Evolutionary conservation across 352 stramenopile genomes (phyloP).

Genomic region (Pythium myriotylum): DNA sequence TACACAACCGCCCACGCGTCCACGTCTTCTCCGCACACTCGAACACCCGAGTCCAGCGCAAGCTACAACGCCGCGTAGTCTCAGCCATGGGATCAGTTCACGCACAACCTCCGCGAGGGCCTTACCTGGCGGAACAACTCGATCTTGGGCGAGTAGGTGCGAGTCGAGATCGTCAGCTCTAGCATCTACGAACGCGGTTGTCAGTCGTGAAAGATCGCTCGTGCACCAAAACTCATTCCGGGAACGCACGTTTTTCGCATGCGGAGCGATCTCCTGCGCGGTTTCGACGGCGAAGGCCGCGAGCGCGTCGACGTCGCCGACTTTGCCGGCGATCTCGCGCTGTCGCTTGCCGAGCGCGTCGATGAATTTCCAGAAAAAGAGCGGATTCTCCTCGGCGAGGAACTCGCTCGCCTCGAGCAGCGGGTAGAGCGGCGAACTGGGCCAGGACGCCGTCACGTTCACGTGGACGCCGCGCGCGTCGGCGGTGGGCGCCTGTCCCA

Average conservation of each 20-base stretch:
- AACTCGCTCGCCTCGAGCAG: slow-evolving; percentile 65
- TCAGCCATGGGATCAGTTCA: too few species aligned
- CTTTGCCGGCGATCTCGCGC: slow-evolving; percentile 36
- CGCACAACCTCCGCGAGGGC: too few species aligned
- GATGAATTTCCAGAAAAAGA: slow-evolving; percentile 80
- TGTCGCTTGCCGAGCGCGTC: slow-evolving; percentile 44
- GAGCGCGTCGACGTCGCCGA: slow-evolving; percentile 49
- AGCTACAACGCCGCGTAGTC: slow-evolving; percentile 31
- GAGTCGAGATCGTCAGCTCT: slow-evolving; percentile 75
- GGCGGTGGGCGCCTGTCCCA: slow-evolving; percentile 11
- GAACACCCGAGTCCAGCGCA: slow-evolving; percentile 67
- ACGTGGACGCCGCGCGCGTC: slow-evolving; percentile 29
- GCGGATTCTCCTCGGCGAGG: slow-evolving; percentile 74
- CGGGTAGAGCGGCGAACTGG: slow-evolving; percentile 35
- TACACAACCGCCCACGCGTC: slow-evolving; percentile 81
- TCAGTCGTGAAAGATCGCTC: background rate
- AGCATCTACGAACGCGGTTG: slow-evolving; percentile 54
- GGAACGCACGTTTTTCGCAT: slow-evolving; percentile 57
- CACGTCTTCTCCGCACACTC: slow-evolving; percentile 49
- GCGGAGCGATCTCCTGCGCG: slow-evolving; percentile 59
- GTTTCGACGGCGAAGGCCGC: slow-evolving; percentile 52
- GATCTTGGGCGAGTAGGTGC: slow-evolving; percentile 78
- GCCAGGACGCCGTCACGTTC: slow-evolving; percentile 39
- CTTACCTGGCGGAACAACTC: slow-evolving; percentile 80
- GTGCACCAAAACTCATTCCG: background rate